A percentile compares a stretch with the other conserved stretches of the same genome.
phyloP scores from a whole-genome alignment of 2,329 filamentous ascomycete genomes.

The Nakataea oryzae region DNA sequence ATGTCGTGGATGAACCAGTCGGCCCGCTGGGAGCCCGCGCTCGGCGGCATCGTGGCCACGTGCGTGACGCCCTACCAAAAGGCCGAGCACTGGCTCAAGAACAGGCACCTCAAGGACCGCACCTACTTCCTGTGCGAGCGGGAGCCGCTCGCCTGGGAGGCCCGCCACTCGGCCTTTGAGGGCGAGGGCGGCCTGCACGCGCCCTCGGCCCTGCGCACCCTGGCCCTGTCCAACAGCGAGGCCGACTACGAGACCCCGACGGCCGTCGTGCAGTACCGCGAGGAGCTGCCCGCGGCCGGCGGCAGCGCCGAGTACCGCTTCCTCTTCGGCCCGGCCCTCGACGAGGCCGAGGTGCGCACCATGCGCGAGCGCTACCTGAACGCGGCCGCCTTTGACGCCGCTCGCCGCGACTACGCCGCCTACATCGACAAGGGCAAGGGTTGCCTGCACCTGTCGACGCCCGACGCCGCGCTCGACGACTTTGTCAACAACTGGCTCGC shows the following conservation, averaged over 20 bases:
- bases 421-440: slow-evolving; percentile 41
- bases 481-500: slow-evolving; percentile 50
- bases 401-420: slow-evolving; percentile 32
- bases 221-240: slow-evolving; percentile 30
- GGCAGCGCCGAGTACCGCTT: slow-evolving; percentile 38
- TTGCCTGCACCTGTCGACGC: slow-evolving; percentile 36
- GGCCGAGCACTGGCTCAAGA: slow-evolving; percentile 44
- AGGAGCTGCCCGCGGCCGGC: slow-evolving; percentile 23
- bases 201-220: slow-evolving; percentile 28
- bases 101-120: slow-evolving; percentile 43
- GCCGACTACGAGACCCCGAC: slow-evolving; percentile 45
- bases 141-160: slow-evolving; percentile 39
- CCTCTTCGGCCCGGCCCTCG: slow-evolving; percentile 41
- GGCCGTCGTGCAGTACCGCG: slow-evolving; percentile 41
- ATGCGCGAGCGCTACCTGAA: slow-evolving; percentile 38
- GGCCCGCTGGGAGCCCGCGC: slow-evolving; percentile 36
- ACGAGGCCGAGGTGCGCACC: slow-evolving; percentile 35
- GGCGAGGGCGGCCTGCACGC: slow-evolving; percentile 44
- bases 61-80: slow-evolving; percentile 48
- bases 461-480: slow-evolving; percentile 43
- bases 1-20: slow-evolving; percentile 55
- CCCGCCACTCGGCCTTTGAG: slow-evolving; percentile 39
- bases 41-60: slow-evolving; percentile 38
- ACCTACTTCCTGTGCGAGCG: slow-evolving; percentile 46
- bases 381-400: slow-evolving; percentile 33